phyloP scores from a whole-genome alignment of 306 rosid species.

The Mimosa bimucronata region DNA sequence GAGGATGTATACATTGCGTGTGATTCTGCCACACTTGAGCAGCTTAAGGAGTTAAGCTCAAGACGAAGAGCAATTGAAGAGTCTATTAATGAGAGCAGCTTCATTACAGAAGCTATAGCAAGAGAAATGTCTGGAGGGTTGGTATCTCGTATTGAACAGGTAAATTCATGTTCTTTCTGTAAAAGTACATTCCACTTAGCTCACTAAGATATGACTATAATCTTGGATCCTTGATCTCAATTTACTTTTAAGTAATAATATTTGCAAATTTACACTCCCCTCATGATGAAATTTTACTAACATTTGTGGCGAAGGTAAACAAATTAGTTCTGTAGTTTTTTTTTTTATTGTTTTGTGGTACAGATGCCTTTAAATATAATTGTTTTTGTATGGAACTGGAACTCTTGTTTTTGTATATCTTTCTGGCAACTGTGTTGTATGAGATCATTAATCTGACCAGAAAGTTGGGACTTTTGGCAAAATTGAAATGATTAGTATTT shows the following conservation, averaged over 20 bases:
- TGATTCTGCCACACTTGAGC: constrained; percentile 77
- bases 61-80: constrained; percentile 74
- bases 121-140: constrained; percentile 82
- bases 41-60: constrained; percentile 78
- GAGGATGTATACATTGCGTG: constrained; percentile 59
- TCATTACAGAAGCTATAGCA: constrained; percentile 72
- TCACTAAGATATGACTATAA: background rate
- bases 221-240: constrained; percentile 16
- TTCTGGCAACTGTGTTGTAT: background rate
- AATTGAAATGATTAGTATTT: background rate
- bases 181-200: background rate
- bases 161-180: constrained; percentile 34
- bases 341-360: constrained; percentile 2
- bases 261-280: background rate
- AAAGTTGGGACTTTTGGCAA: constrained; percentile 1
- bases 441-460: background rate
- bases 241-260: background rate
- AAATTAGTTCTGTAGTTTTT: background rate
- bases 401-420: background rate
- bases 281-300: constrained; percentile 11
- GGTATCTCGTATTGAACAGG: constrained; percentile 72
- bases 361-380: background rate
- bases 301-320: background rate
- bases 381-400: background rate
- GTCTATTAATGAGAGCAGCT: constrained; percentile 62